Conservation (phyloP, 2,329 filamentous ascomycete species). For the Didymosphaeria variabile region DNA sequence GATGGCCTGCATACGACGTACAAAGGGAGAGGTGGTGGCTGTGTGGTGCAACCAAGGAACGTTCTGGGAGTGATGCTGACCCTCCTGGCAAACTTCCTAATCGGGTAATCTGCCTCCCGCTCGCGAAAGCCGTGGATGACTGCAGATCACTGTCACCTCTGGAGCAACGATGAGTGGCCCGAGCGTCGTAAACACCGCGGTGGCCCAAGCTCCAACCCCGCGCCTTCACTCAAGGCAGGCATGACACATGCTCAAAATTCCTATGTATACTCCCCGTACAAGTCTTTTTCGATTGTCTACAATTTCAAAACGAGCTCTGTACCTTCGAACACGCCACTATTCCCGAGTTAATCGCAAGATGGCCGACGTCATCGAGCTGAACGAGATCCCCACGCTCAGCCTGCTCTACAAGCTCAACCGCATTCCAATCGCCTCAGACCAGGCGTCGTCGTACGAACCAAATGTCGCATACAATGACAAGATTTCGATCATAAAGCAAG, state of each 20-base stretch:
- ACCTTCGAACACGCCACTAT: neutral
- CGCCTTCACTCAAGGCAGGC: neutral
- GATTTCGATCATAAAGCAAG: conserved; percentile 74
- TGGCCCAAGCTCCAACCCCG: conserved; percentile 13
- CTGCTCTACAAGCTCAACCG: conserved; percentile 70
- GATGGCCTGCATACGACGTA: no score
- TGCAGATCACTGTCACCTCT: neutral
- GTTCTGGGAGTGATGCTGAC: neutral
- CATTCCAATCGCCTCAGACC: conserved; percentile 48
- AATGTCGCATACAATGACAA: conserved; percentile 65
- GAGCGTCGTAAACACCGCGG: neutral
- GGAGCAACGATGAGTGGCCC: neutral
- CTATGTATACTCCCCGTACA: neutral
- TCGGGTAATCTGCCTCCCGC: neutral
- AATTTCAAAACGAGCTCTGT: neutral
- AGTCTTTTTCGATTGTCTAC: neutral
- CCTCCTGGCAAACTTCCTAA: neutral
- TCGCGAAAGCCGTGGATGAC: neutral
- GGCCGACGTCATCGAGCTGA: conserved; percentile 47
- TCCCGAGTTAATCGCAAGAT: conserved; percentile 24
- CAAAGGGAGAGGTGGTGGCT: no score
- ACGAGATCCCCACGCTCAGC: conserved; percentile 69
- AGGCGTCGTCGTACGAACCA: conserved; percentile 25
- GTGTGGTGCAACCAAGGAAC: neutral
- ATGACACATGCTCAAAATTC: no score